Evolutionary conservation across 345 rosid genomes (phyloP).

Genomic region (Hibiscus syriacus): DNA sequence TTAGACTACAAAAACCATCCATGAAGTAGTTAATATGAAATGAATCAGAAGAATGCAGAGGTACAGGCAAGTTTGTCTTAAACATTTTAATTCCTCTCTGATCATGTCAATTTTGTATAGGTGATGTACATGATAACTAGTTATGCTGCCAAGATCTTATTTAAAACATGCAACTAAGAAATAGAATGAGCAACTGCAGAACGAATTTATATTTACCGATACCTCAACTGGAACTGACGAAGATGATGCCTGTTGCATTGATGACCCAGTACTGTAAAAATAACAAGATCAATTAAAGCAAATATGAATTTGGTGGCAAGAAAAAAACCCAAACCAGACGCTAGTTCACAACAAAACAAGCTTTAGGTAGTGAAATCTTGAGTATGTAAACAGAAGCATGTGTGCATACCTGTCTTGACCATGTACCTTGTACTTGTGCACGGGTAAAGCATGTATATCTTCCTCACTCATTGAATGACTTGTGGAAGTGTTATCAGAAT

Average conservation of each 20-base stretch:
- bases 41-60: neutral
- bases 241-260: slow-evolving; percentile 33
- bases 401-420: slow-evolving; percentile 36
- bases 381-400: neutral
- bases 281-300: neutral
- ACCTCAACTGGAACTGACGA: slow-evolving; percentile 42
- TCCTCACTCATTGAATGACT: slow-evolving; percentile 62
- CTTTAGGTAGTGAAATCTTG: neutral
- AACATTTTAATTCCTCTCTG: neutral
- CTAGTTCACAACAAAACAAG: neutral
- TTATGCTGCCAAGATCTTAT: neutral
- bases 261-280: slow-evolving; percentile 27
- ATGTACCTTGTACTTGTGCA: slow-evolving; percentile 50
- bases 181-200: neutral
- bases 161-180: neutral
- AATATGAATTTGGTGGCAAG: neutral
- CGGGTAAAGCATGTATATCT: slow-evolving; percentile 64
- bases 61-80: neutral
- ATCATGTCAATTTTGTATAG: neutral
- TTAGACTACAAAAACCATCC: slow-evolving; percentile 1
- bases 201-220: neutral
- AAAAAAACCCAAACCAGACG: neutral
- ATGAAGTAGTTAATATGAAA: slow-evolving; percentile 1
- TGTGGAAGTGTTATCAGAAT: slow-evolving; percentile 41
- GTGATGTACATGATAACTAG: neutral